Percentiles rank a stretch among this genome's conserved stretches.
phyloP scores from a whole-genome alignment of 1,284 basidiomycete genomes.

The Moniliophthora roreri region DNA sequence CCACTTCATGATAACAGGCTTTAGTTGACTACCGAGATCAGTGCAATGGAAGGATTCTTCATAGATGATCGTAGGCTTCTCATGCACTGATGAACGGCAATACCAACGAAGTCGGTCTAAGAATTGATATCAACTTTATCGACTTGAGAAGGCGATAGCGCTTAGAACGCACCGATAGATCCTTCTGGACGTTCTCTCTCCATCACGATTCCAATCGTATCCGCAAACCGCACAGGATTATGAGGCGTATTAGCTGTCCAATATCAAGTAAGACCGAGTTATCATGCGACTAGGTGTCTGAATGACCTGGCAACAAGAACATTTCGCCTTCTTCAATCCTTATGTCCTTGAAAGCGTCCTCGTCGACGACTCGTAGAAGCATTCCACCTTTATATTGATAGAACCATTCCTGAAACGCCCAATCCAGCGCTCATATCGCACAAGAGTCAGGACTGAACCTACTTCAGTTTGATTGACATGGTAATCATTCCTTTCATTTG shows the following conservation, averaged over 20 bases:
- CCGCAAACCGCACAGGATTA: slow-evolving; percentile 87
- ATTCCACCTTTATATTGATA: slow-evolving; percentile 93
- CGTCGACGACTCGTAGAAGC: slow-evolving; percentile 86
- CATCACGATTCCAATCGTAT: slow-evolving; percentile 94
- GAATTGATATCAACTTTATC: background rate
- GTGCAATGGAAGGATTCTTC: slow-evolving; percentile 89
- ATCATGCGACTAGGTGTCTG: background rate
- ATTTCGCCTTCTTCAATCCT: slow-evolving; percentile 93
- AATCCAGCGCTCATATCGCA: background rate
- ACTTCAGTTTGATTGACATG: slow-evolving; percentile 93
- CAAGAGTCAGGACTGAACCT: slow-evolving; percentile 2
- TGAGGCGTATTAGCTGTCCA: slow-evolving; percentile 87
- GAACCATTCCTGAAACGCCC: slow-evolving; percentile 83
- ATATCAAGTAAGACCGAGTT: background rate
- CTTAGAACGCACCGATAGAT: slow-evolving; percentile 48
- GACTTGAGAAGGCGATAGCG: background rate
- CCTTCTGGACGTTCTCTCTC: slow-evolving; percentile 82
- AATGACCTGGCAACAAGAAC: slow-evolving; percentile 86
- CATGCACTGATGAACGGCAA: slow-evolving; percentile 72
- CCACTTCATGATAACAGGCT: slow-evolving; percentile 88
- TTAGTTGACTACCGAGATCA: slow-evolving; percentile 92
- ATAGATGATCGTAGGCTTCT: slow-evolving; percentile 78
- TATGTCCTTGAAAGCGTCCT: slow-evolving; percentile 86
- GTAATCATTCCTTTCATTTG: slow-evolving; percentile 90
- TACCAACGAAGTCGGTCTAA: slow-evolving; percentile 94